phyloP scores from a whole-genome alignment of 768 basidiomycete genomes.

The Lactarius evosmus region DNA sequence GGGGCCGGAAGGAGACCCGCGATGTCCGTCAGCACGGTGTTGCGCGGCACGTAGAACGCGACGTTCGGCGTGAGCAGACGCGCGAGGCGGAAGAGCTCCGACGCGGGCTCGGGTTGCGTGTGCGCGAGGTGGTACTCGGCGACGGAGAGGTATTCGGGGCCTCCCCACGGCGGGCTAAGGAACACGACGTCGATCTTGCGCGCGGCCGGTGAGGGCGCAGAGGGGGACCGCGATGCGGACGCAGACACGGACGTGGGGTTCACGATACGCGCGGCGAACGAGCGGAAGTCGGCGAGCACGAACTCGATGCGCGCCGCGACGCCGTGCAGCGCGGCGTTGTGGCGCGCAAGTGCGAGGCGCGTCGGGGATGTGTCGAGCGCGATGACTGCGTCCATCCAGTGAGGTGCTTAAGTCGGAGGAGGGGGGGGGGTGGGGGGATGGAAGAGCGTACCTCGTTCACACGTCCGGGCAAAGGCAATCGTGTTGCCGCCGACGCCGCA shows the following conservation, averaged over 20 bases:
- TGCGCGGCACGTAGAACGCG: slow-evolving; percentile 88
- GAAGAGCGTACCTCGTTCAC: slow-evolving; percentile 73
- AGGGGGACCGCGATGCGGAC: not conserved
- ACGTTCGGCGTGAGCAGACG: slow-evolving; percentile 73
- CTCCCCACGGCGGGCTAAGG: slow-evolving; percentile 95
- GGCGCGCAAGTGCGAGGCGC: slow-evolving; percentile 85
- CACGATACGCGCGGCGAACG: slow-evolving; percentile 60
- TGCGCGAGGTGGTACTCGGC: slow-evolving; percentile 64
- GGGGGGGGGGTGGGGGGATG: not conserved
- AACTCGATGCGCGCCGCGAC: slow-evolving; percentile 96
- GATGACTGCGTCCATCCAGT: slow-evolving; percentile 57
- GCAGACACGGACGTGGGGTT: not conserved
- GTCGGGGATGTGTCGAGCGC: slow-evolving; percentile 84
- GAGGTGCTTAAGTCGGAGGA: too few species aligned
- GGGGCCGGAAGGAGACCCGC: slow-evolving; percentile 43
- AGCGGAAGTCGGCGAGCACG: slow-evolving; percentile 78
- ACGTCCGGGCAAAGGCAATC: slow-evolving; percentile 95
- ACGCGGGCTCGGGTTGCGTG: slow-evolving; percentile 78
- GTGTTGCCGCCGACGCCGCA: slow-evolving; percentile 98
- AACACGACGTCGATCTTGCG: slow-evolving; percentile 85
- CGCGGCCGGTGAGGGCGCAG: not conserved
- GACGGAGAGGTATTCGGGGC: slow-evolving; percentile 63
- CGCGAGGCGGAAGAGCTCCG: slow-evolving; percentile 74
- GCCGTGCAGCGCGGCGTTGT: slow-evolving; percentile 92
- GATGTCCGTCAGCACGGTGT: slow-evolving; percentile 71